Conservation (phyloP, 176 grass and related monocot species). For the Aegilops speltoides region DNA sequence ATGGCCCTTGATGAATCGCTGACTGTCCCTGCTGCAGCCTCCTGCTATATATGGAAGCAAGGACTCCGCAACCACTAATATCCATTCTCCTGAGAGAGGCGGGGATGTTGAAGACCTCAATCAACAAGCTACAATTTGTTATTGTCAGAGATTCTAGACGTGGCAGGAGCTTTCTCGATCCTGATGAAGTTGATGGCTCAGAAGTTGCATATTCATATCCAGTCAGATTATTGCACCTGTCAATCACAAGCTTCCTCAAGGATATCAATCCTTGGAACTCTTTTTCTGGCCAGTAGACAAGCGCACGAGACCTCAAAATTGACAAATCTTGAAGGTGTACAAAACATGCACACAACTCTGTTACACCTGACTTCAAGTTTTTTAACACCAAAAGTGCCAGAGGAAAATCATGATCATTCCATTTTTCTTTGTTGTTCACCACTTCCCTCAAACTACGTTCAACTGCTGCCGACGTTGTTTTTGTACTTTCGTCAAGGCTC, state of each 20-base stretch:
- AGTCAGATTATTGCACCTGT: accelerated
- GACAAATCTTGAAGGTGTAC: background rate
- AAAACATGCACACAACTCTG: background rate
- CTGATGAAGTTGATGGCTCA: no score
- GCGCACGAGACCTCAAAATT: accelerated
- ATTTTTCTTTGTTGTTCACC: background rate
- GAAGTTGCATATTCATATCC: background rate
- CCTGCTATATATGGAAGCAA: no score
- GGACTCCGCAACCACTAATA: no score
- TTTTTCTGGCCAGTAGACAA: background rate
- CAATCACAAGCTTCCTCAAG: background rate
- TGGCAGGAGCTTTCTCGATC: background rate
- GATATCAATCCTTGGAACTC: background rate
- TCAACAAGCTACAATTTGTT: no score
- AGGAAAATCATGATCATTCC: background rate
- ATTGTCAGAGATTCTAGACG: background rate
- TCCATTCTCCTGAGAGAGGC: no score
- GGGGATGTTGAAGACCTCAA: no score
- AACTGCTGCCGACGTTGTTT: background rate
- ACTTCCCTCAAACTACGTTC: background rate
- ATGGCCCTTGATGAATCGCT: no score
- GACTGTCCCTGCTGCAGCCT: no score
- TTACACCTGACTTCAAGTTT: background rate
- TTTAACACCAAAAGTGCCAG: background rate
- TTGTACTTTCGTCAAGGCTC: no score